Base-by-base conservation (phyloP, 139 green algal genomes). In the Trebouxia sp. region DNA sequence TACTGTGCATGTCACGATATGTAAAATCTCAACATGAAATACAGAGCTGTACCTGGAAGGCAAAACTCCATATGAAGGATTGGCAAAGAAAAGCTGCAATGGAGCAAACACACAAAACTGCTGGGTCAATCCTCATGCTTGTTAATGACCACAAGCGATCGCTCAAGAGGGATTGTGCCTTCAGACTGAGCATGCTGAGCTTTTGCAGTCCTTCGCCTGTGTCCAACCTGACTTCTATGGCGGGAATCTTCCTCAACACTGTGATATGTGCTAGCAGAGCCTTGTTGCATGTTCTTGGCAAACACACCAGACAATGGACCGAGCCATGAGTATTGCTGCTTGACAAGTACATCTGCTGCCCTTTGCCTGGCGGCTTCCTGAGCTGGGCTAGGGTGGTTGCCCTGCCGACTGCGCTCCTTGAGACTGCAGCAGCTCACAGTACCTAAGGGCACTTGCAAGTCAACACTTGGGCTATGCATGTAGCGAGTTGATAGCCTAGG, bases 291-390 rank as follows among this genome's bases (percentile, higher is more conserved):
- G 22, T 45, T 70, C 53, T 74, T 65, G 30, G 37, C 47, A 48
- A 82, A 41, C 39, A 74, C 50, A 30, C 32, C 67, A 35, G 51
- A 58, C 26, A 89, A 75, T 12, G 30, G 35, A 8, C 45, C 55
- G 15, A 87, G 87, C 82, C 82, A 90, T 20, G 82, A 67, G 32
- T 45, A 22, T 37, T 87, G 80, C 39, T 80, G 42, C 7, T 35
- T 17, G 20, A 48, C 35, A 22, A 90, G 42, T 5, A 58, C 67
- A 24, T 83, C 81, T 30, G 82, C 86, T 32, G 85, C 85, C 37
- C 65, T 62, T 76, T 83, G 87, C 43, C 88, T 83, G 22, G 86
- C 86, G 38, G 65, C 83, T 65, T 93, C 90, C 81, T 94, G 89
- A 42, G 84, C 80, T 12, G 85, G 85, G 41, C 83, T 91, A 87